Conservation (phyloP, 148 eudicot species). For the Limonium bicolor region DNA sequence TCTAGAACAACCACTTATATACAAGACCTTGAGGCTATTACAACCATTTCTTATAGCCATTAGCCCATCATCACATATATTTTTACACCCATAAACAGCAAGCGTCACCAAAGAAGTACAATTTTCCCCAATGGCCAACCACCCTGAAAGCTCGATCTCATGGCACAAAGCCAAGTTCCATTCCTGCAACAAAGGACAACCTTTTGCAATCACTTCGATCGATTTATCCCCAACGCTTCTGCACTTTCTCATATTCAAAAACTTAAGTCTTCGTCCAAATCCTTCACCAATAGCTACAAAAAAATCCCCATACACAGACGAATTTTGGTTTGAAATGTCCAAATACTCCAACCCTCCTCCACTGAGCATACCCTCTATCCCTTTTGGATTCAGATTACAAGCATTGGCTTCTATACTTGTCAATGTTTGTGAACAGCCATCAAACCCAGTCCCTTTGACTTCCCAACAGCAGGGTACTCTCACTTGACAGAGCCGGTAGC, state of each 20-base stretch:
- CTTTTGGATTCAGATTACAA: conserved; percentile 42
- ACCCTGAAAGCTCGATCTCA: conserved; percentile 31
- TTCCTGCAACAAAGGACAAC: conserved; percentile 45
- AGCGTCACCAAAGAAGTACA: conserved; percentile 45
- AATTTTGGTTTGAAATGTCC: conserved; percentile 15
- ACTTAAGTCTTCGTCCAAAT: conserved; percentile 21
- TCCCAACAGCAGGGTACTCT: conserved; percentile 25
- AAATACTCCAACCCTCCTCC: conserved; percentile 30
- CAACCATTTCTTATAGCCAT: conserved; percentile 44
- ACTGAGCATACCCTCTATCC: conserved; percentile 18
- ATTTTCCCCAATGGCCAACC: conserved; percentile 41
- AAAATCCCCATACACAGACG: conserved; percentile 21
- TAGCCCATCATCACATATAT: conserved; percentile 35
- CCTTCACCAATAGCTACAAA: conserved; percentile 32
- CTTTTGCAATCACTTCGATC: conserved; percentile 32
- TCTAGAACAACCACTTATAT: conserved; percentile 31
- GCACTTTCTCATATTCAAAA: conserved; percentile 36
- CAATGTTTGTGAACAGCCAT: conserved; percentile 28
- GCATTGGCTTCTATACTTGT: conserved; percentile 50
- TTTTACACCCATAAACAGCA: conserved; percentile 47
- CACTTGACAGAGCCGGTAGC: conserved; percentile 26
- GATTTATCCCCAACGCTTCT: conserved; percentile 33
- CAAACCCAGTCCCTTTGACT: conserved; percentile 39
- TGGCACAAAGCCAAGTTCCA: conserved; percentile 60
- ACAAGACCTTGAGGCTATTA: conserved; percentile 23